Evolutionary conservation across 495 filamentous ascomycete genomes (phyloP), one percentile per base, ranked within the genome.

Genomic region (Thermothielavioides terrestris): DNA sequence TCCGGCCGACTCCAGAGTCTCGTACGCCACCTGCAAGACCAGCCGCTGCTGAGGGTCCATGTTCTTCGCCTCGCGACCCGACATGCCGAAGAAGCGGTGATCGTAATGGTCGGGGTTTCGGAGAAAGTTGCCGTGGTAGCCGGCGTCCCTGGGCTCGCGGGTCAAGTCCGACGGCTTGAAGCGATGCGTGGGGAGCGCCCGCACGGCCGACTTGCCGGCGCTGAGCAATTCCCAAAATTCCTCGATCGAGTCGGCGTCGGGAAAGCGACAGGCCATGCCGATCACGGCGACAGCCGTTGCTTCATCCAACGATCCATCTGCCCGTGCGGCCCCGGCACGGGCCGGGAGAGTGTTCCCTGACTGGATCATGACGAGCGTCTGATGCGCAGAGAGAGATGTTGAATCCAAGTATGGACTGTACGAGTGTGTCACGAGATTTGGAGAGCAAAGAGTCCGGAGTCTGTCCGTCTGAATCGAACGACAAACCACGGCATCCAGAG

Each of bases 11-110:
- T 92, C 86, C 3, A 92, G 71, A 1, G 87, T 87, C 52, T 89
- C 84, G 55, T 89, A 90, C 0, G 83, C 84, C 38, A 82, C 86
- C 31, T 84, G 76, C 6, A 92, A 69, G 0, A 84, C 81, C 31
- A 88, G 65, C 18, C 86, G 78, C 57, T 88, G 86, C 56, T 86
- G 85, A 4, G 87, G 86, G 60, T 90, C 86, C 52, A 48, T 47
- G 4, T n/a, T 27, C 3, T 84, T 81, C 28, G 88, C 82, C 36
- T 81, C 78, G 4, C 66, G 59, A 6, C 72, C 63, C 5, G 71
- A 75, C 23, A 81, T 74, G 5, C 66, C 67, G 61, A 84, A 84
- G 63, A 83, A 83, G 1, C 58, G 59, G 1, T 64, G 61, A 36
- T 68, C 78, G 54, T 81, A 82, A 1, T 52, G 52, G 4, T 59